Conservation (phyloP, 257 asterid genomes). For the Cruciata laevipes region DNA sequence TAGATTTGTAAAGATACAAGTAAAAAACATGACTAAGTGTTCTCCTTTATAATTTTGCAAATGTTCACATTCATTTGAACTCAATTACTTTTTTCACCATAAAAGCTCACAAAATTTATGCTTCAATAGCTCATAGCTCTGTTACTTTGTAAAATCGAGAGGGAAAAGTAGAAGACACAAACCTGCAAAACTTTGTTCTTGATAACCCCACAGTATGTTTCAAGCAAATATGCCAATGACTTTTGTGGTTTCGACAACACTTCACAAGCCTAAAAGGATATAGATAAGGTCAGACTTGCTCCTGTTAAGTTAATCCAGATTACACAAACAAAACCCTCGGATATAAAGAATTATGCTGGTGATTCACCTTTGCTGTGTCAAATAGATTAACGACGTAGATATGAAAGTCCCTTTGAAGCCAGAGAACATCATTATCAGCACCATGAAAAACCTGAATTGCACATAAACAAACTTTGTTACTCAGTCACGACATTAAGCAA, state of each 20-base stretch:
- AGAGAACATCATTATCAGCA: constrained; percentile 91
- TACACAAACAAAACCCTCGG: background rate
- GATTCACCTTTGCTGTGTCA: constrained; percentile 88
- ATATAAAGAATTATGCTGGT: background rate
- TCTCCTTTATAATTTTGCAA: background rate
- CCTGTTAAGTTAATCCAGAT: background rate
- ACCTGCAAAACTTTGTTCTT: constrained; percentile 87
- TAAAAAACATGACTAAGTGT: background rate
- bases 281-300: background rate
- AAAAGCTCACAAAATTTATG: background rate
- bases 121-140: background rate
- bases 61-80: background rate
- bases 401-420: constrained; percentile 98
- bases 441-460: constrained; percentile 87
- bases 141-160: background rate
- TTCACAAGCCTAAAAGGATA: constrained; percentile 74
- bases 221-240: constrained; percentile 90
- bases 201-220: constrained; percentile 57
- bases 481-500: background rate
- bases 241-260: constrained; percentile 78
- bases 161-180: background rate
- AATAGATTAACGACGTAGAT: constrained; percentile 85
- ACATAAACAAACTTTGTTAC: background rate
- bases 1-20: background rate
- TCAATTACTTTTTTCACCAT: background rate